phyloP scores from a whole-genome alignment of 306 rosid genomes.

The Delonix regia region DNA sequence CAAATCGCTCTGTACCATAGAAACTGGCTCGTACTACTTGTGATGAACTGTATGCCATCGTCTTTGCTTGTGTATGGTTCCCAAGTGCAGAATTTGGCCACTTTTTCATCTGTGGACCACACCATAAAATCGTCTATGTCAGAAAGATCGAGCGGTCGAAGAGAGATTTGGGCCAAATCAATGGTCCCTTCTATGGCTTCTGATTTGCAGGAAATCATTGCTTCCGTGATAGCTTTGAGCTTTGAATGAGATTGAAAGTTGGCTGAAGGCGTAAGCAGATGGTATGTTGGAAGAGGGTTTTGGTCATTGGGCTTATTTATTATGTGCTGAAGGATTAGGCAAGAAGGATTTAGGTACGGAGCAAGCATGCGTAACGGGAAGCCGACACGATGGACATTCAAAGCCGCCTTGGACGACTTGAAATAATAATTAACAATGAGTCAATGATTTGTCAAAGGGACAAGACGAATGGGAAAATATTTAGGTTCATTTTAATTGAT shows the following conservation, averaged over 20 bases:
- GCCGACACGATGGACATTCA: no score
- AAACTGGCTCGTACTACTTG: constrained; percentile 28
- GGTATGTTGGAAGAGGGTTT: no score
- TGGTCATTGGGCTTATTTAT: neutral
- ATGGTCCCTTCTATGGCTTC: constrained; percentile 2
- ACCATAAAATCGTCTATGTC: constrained; percentile 64
- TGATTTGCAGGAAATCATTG: no score
- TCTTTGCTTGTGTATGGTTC: constrained; percentile 53
- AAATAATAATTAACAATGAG: no score
- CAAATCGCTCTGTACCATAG: constrained; percentile 72
- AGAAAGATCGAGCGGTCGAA: constrained; percentile 50
- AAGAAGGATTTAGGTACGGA: neutral
- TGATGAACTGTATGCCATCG: constrained; percentile 48
- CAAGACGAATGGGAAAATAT: no score
- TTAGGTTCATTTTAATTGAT: no score
- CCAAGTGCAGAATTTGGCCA: constrained; percentile 48
- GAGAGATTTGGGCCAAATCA: constrained; percentile 43
- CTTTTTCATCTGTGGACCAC: constrained; percentile 52
- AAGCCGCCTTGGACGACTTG: no score
- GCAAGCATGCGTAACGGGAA: neutral
- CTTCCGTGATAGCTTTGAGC: neutral
- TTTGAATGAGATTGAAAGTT: no score
- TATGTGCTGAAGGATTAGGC: neutral
- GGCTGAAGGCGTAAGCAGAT: no score
- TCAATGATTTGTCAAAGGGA: no score